Evolutionary conservation across 805 yeast species (phyloP), one percentile per base, ranked within the genome.

Genomic region (Ogataea methylovora): DNA sequence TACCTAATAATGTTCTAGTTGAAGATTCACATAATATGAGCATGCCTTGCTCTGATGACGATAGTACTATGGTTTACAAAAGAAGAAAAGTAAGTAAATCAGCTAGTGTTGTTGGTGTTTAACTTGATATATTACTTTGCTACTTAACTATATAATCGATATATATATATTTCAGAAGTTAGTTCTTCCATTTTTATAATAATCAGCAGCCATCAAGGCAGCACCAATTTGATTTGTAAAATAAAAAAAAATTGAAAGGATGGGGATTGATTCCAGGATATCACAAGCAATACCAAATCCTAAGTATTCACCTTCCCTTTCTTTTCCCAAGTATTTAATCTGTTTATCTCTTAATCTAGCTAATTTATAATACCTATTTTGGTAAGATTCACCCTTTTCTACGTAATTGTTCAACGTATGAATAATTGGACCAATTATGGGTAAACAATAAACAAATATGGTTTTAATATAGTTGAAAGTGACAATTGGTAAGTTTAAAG

Each of bases 201-300:
- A 42, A 22, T 53, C 45, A 16, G 62, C 68, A 4, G 73, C 75
- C 80, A 83, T 72, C 27, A 75, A 54, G 1, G 84, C 84, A 14
- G 76, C 76, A 6, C 81, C 85, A 13, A 76, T 58, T n/a, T 70
- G 69, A 49, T 76, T 73, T 10, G 84, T 73, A 38, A 73, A 71
- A 41, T 67, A 60, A 43, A 79, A 76, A 10, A 73, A 62, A 2
- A 76, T 49, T 5, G 74, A 38, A 1, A 80, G 81, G 4, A 54
- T 3, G 1, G 60, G 60, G 9, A 74, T 50, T 33, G 66, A 51
- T 43, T 78, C 84, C 24, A 79, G 46, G 1, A 69, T 13, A 22
- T 67, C 66, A 5, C 80, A 71, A 14, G 65, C 56, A 19, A 73
- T 42, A 0, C 84, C 85, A 56, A 76, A 76, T 2, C 65, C 44